A percentile compares a stretch with the other conserved stretches of the same genome.
phyloP scores from a whole-genome alignment of 257 asterid genomes.

The Solanum gandarillasii region DNA sequence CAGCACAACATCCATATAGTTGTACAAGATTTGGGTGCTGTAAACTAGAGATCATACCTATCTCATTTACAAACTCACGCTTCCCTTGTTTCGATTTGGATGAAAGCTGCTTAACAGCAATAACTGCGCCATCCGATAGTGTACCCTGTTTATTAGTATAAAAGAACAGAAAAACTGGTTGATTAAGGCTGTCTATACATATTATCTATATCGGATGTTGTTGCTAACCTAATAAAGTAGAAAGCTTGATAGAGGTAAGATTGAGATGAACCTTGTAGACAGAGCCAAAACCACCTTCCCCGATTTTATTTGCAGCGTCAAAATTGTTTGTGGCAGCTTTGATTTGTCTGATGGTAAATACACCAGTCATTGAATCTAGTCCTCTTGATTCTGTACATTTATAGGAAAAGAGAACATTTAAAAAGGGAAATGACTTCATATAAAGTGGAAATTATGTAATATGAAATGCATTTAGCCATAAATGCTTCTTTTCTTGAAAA shows the following conservation, averaged over 20 bases:
- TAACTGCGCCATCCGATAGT: conserved; percentile 17
- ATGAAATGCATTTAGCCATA: not conserved
- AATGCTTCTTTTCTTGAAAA: not conserved
- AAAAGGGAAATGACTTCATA: not conserved
- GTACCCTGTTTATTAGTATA: conserved; percentile 8
- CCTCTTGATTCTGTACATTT: not conserved
- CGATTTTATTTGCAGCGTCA: conserved; percentile 9
- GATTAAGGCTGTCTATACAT: no score
- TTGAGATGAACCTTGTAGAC: conserved; percentile 12
- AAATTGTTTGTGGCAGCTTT: conserved; percentile 8
- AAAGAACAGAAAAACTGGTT: no score
- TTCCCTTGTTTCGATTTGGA: conserved; percentile 33
- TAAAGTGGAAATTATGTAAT: not conserved
- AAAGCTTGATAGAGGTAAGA: not conserved
- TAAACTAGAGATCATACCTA: conserved; percentile 35
- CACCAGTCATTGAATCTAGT: not conserved
- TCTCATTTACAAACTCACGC: conserved; percentile 32
- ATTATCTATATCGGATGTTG: not conserved
- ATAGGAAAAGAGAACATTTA: not conserved
- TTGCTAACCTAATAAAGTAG: not conserved
- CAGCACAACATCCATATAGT: conserved; percentile 26
- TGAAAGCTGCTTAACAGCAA: conserved; percentile 34
- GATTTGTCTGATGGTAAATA: conserved; percentile 5
- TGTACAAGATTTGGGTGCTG: conserved; percentile 35
- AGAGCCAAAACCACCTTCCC: conserved; percentile 13